Evolutionary conservation across 2,329 filamentous ascomycete species (phyloP).

Genomic region (Fusarium fujikuroi): DNA sequence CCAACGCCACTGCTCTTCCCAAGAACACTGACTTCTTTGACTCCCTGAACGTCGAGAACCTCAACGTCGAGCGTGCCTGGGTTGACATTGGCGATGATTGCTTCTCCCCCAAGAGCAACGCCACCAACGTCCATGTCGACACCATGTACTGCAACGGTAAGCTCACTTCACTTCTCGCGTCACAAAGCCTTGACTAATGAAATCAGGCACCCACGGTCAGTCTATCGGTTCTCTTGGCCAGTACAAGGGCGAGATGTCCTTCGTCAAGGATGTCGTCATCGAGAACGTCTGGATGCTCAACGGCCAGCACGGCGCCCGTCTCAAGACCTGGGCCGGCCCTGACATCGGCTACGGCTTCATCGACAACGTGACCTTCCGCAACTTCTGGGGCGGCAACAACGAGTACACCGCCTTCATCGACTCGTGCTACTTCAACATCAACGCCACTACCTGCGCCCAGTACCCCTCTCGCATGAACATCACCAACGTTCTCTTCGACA

Average conservation of each 20-base stretch:
- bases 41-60: slow-evolving; percentile 34
- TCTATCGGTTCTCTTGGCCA: slow-evolving; percentile 42
- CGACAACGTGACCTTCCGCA: slow-evolving; percentile 42
- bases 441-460: slow-evolving; percentile 23
- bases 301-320: slow-evolving; percentile 38
- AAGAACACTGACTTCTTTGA: slow-evolving; percentile 45
- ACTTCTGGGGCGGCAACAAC: slow-evolving; percentile 42
- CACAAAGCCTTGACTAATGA: neutral
- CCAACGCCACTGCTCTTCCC: slow-evolving; percentile 35
- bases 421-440: slow-evolving; percentile 43
- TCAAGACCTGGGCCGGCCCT: slow-evolving; percentile 42
- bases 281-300: slow-evolving; percentile 45
- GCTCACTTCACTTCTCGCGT: neutral
- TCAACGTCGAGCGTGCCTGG: slow-evolving; percentile 39
- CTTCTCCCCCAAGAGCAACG: slow-evolving; percentile 43
- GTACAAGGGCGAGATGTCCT: slow-evolving; percentile 39
- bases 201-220: slow-evolving; percentile 29
- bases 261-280: slow-evolving; percentile 40
- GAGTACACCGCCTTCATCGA: slow-evolving; percentile 41
- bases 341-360: slow-evolving; percentile 40
- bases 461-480: slow-evolving; percentile 43
- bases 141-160: slow-evolving; percentile 43
- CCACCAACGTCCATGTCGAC: slow-evolving; percentile 36
- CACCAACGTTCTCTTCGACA: slow-evolving; percentile 42
- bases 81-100: slow-evolving; percentile 42